These are phyloP conservation scores for Hanseniaspora occidentalis DNA, from an alignment of 805 yeast species.

Conservation along the genomic window DNA sequence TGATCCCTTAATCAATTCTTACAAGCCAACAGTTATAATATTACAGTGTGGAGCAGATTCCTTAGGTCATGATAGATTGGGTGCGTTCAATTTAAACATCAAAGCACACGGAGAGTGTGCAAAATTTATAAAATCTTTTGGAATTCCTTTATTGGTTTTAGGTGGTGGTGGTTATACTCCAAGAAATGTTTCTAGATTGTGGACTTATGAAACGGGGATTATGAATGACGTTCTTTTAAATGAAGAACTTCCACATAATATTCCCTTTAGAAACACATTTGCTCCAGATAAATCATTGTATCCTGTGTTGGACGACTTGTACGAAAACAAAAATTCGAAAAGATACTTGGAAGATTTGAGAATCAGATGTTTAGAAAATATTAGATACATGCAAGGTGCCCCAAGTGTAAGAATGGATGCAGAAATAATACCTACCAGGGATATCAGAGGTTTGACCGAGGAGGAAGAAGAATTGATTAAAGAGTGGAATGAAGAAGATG, in stretches of 20 bases:
- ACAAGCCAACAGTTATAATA: conserved; percentile 93
- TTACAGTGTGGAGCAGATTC: conserved; percentile 98
- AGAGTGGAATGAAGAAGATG: conserved; percentile 24
- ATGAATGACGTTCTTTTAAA: conserved; percentile 69
- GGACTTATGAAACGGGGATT: conserved; percentile 90
- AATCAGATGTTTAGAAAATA: conserved; percentile 64
- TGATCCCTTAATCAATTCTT: conserved; percentile 76
- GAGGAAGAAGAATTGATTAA: conserved; percentile 29
- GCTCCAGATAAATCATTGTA: conserved; percentile 87
- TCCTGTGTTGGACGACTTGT: conserved; percentile 65
- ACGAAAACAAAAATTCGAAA: conserved; percentile 77
- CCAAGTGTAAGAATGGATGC: conserved; percentile 85
- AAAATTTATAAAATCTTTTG: conserved; percentile 71
- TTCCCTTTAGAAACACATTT: conserved; percentile 73
- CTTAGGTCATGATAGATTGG: conserved; percentile 86
- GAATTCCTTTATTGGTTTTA: conserved; percentile 80
- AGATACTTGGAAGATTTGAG: conserved; percentile 72
- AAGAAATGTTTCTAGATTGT: conserved; percentile 88
- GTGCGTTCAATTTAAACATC: conserved; percentile 90
- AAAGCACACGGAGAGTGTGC: conserved; percentile 95
- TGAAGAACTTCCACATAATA: conserved; percentile 54
- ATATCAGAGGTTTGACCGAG: conserved; percentile 26
- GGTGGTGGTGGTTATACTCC: conserved; percentile 99
- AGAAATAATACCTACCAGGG: conserved; percentile 63
- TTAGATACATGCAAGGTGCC: conserved; percentile 75